Evolutionary conservation across 1,139 yeast genomes (phyloP).

Genomic region (Petasospora fabianii): DNA sequence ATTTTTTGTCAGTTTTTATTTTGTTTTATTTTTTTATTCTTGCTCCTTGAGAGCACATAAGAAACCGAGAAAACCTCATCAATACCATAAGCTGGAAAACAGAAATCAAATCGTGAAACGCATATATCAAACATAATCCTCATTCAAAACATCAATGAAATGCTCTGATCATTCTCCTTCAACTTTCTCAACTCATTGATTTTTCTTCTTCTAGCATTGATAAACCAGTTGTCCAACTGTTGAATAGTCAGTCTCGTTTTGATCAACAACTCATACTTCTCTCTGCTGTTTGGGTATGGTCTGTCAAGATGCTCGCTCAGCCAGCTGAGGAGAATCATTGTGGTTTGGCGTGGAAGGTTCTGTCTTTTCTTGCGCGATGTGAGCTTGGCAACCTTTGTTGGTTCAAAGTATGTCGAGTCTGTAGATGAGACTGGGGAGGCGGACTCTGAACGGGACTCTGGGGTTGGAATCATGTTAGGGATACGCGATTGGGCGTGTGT

Average conservation of each 20-base stretch:
- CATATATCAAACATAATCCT: too few species aligned
- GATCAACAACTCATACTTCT: slow-evolving; percentile 67
- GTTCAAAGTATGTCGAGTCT: slow-evolving; percentile 1
- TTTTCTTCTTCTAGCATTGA: slow-evolving; percentile 79
- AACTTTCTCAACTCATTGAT: slow-evolving; percentile 45
- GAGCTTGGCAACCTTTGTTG: slow-evolving; percentile 12
- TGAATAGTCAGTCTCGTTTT: slow-evolving; percentile 78
- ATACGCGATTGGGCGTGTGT: slow-evolving; percentile 2
- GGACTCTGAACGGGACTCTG: slow-evolving; percentile 14
- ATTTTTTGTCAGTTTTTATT: too few species aligned
- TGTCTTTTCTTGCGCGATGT: slow-evolving; percentile 43
- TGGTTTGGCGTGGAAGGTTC: slow-evolving; percentile 79
- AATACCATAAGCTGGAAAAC: too few species aligned
- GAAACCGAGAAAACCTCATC: too few species aligned
- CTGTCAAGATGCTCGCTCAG: slow-evolving; percentile 72
- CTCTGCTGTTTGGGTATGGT: slow-evolving; percentile 83
- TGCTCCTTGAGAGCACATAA: too few species aligned
- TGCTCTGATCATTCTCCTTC: slow-evolving; percentile 25
- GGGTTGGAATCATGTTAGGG: slow-evolving; percentile 11
- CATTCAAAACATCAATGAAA: slow-evolving; percentile 17
- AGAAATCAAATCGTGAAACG: too few species aligned
- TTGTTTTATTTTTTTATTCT: too few species aligned
- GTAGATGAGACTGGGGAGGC: slow-evolving; percentile 7
- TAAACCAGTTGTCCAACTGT: slow-evolving; percentile 86
- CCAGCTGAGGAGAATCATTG: slow-evolving; percentile 71